Base-by-base conservation (phyloP, 495 filamentous ascomycete genomes). In the Neurospora hispaniola region DNA sequence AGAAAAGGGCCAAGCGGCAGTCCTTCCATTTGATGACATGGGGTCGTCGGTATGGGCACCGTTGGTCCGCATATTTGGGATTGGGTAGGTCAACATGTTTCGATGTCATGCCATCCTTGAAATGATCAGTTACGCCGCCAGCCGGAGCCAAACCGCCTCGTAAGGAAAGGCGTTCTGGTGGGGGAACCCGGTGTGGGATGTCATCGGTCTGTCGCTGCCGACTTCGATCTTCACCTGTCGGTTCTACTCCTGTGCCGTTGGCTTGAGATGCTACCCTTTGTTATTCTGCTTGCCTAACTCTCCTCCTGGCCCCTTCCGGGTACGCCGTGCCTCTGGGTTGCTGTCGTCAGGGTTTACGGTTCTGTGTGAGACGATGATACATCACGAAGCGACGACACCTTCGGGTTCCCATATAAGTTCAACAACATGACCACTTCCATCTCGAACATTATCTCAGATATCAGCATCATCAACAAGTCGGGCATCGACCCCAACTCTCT, bases 401-500 rank as follows among this genome's bases (percentile, higher is more conserved):
- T 11, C 3, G 14, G 42, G 4, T 46, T 48, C 40, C 42, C 20
- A 68, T 72, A 43, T 43, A 69, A 66, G 35, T 23, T 18, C 42
- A 3, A 35, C 20, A 23, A 3, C 73, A 75, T 38, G 59, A 70
- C 16, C 59, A 23, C 38, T 18, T 35, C 16, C 31, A 35, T 31
- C 12, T 69, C 18, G 12, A 16, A 40, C 23, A 42, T 40, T 38
- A 70, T 8, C 14, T 42, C 14, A 46, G 23, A 46, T 20, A 35
- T 35, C 72, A 42, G 72, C 35, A 18, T 18, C 41, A 31, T 69
- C 42, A 8, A 69, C 43, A 42, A 48, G 69, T 46, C 70, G 14
- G 46, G 23, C 31, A 43, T 75, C 73, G 72, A 72, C 75, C 70
- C 38, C 48, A 74, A 71, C 42, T 43, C 69, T 71, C 73, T 31